Evolutionary conservation across 1,284 basidiomycete genomes (phyloP).

Genomic region (Cryptococcus sp.): DNA sequence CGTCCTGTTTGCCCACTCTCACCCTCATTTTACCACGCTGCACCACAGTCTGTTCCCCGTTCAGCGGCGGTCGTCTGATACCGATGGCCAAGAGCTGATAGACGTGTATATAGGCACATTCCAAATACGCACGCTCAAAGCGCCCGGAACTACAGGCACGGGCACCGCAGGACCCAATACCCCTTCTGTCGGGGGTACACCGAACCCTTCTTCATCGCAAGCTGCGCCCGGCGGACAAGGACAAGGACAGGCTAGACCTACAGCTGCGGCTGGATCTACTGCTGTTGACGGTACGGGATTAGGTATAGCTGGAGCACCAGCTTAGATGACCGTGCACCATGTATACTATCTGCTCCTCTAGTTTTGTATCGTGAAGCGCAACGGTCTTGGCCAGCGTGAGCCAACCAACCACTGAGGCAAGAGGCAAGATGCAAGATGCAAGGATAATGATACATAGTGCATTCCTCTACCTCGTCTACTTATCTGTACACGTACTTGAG

Average conservation of each 20-base stretch:
- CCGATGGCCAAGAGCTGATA: background rate
- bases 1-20: conserved; percentile 33
- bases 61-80: too few relatives aligned
- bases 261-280: background rate
- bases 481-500: too few relatives aligned
- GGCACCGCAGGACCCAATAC: conserved; percentile 14
- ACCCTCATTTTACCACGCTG: conserved; percentile 3
- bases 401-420: too few relatives aligned
- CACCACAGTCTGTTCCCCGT: too few relatives aligned
- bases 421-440: too few relatives aligned
- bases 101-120: conserved; percentile 39
- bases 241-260: background rate
- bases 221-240: background rate
- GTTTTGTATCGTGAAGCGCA: too few relatives aligned
- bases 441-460: too few relatives aligned
- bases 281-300: conserved; percentile 18
- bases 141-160: background rate
- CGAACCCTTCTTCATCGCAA: conserved; percentile 2
- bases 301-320: conserved; percentile 18
- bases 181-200: conserved; percentile 14
- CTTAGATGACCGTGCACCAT: background rate
- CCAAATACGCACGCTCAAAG: conserved; percentile 45
- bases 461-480: too few relatives aligned
- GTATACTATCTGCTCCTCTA: too few relatives aligned
- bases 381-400: too few relatives aligned